These are phyloP conservation scores for Penicillium robsamsonii DNA, from an alignment of 495 filamentous ascomycete species.

Conservation along the genomic window DNA sequence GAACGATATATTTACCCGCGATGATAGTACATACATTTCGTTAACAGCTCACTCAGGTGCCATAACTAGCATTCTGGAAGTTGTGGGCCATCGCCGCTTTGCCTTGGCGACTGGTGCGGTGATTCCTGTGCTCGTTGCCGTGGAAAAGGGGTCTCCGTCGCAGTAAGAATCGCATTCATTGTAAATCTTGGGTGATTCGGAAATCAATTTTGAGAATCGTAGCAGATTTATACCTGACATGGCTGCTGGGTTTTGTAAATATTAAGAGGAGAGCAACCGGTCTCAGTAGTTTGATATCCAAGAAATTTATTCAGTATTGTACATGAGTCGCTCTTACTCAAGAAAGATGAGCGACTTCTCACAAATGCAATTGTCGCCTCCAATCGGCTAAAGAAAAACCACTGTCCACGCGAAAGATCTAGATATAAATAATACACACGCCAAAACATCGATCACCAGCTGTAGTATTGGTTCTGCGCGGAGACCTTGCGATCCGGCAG, in stretches of 20 bases:
- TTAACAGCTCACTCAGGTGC: constrained; percentile 73
- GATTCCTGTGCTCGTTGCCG: constrained; percentile 68
- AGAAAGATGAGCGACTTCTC: constrained; percentile 14
- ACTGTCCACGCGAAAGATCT: constrained; percentile 13
- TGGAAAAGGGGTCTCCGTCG: constrained; percentile 26
- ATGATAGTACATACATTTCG: constrained; percentile 61
- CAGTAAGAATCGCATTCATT: background rate
- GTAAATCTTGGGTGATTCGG: background rate
- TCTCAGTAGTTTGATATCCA: constrained; percentile 9
- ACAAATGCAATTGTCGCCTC: constrained; percentile 26
- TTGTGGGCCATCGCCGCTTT: constrained; percentile 65
- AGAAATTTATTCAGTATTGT: constrained; percentile 29
- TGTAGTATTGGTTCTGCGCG: constrained; percentile 80
- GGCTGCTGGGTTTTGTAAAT: background rate
- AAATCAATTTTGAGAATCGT: background rate
- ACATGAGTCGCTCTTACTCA: constrained; percentile 25
- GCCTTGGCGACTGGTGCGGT: constrained; percentile 64
- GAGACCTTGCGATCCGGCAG: constrained; percentile 65
- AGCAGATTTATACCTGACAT: background rate
- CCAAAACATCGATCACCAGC: constrained; percentile 61
- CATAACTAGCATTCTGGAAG: constrained; percentile 58
- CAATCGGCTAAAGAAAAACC: constrained; percentile 19
- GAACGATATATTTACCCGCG: constrained; percentile 61
- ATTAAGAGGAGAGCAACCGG: background rate
- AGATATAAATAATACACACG: constrained; percentile 32